Evolutionary conservation across 257 asterid species (phyloP).

Genomic region (Cynanchum wilfordii): DNA sequence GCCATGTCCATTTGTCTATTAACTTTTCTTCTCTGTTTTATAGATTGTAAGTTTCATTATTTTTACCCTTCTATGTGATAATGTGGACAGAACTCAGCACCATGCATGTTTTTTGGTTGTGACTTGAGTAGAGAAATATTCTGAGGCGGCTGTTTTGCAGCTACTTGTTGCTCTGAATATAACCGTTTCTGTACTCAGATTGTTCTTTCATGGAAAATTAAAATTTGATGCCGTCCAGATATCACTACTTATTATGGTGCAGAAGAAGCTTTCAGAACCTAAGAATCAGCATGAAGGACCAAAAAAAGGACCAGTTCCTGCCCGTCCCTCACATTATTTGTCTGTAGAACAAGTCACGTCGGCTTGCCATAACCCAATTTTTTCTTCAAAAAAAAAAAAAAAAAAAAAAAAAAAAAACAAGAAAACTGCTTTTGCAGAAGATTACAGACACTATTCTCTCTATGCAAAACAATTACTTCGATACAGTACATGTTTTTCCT

Average conservation of each 20-base stretch:
- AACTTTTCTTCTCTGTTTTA: not conserved
- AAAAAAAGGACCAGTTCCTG: not conserved
- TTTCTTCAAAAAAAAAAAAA: too few species aligned
- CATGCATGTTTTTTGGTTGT: too few species aligned
- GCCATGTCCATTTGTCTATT: not conserved
- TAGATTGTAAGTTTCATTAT: not conserved
- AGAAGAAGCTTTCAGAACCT: not conserved
- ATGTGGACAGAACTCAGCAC: too few species aligned
- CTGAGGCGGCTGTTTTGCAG: not conserved
- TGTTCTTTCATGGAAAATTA: not conserved
- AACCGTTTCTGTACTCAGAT: not conserved
- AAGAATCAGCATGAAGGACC: not conserved
- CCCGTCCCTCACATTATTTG: not conserved
- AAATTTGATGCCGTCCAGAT: not conserved
- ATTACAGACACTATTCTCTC: too few species aligned
- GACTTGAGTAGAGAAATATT: not conserved
- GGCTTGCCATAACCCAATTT: not conserved
- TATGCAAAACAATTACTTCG: too few species aligned
- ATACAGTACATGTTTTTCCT: not conserved
- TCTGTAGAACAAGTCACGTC: constrained; percentile 6
- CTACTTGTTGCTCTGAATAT: not conserved
- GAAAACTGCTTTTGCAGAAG: not conserved
- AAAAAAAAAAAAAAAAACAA: not conserved
- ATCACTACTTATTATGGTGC: not conserved
- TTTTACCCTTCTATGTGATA: too few species aligned